These are phyloP conservation scores for Penicillium hesseltinei DNA, from an alignment of 2,329 filamentous ascomycete genomes.

Conservation along the genomic window DNA sequence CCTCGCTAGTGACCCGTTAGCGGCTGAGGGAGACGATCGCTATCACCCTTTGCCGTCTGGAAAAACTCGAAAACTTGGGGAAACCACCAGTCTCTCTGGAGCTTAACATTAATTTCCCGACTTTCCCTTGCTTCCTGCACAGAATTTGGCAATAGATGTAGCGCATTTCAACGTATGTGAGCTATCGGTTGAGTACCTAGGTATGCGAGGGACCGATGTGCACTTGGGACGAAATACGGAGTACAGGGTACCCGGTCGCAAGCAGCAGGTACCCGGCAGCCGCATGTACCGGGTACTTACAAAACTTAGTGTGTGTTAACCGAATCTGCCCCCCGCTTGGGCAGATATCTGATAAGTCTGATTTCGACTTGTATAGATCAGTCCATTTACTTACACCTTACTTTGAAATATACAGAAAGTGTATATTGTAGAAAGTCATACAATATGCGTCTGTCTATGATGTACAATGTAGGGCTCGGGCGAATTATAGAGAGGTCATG, in stretches of 20 bases:
- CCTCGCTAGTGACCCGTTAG: slow-evolving; percentile 15
- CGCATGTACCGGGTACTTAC: slow-evolving; percentile 6
- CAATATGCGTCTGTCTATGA: background rate
- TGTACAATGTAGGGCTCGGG: background rate
- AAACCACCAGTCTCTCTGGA: background rate
- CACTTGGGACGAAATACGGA: background rate
- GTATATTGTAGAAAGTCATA: background rate
- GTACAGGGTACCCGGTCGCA: slow-evolving; percentile 1
- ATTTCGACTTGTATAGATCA: background rate
- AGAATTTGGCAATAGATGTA: background rate
- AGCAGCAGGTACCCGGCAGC: background rate
- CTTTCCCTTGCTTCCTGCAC: slow-evolving; percentile 14
- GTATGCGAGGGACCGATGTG: slow-evolving; percentile 6
- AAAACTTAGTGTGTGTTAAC: background rate
- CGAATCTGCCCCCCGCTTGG: background rate
- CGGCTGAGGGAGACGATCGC: slow-evolving; percentile 17
- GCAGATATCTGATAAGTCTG: background rate
- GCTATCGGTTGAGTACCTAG: background rate
- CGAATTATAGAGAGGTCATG: background rate
- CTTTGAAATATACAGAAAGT: background rate
- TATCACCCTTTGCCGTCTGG: slow-evolving; percentile 16
- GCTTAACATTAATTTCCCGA: slow-evolving; percentile 6
- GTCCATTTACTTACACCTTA: background rate
- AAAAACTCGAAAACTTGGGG: background rate
- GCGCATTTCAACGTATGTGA: slow-evolving; percentile 4